Base-by-base conservation (phyloP, 1,139 yeast genomes). In the Lodderomyces margitis region DNA sequence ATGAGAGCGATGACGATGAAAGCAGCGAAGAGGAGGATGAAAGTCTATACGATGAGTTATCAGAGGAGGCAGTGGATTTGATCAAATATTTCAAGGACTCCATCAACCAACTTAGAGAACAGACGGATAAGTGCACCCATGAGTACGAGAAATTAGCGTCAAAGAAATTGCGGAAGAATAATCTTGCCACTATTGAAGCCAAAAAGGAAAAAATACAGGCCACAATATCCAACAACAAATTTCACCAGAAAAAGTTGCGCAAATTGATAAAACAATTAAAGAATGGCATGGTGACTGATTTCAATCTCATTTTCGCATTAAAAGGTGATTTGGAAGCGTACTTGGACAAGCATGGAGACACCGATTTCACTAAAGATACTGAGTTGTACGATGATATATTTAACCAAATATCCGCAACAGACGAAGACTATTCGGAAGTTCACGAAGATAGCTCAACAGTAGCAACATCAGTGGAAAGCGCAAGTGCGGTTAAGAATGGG, bases 381-480 rank as follows among this genome's bases (percentile, higher is more conserved):
- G 70, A 70, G 4, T 56, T 71, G 37, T 72, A 71, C 47, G 78
- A 72, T 44, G 77, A 72, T 42, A 61, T 72, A 21, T 58, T 67
- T 44, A 69, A 62, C 36, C 51, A 45, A 43, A 43, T 50, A 27
- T 41, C 43, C 8, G 46, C 45, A 10, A 49, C 36, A 8, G 54
- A 50, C 14, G 51, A 49, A 38, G 51, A 48, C 34, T 50, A 44
- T 42, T 44, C 50, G 9, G 53, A 49, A 37, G 27, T 47, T 12
- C 46, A 48, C 34, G 52, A 48, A 21, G 40, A 43, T 17, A 31
- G 28, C 11, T 31, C 36, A 10, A 30, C 40, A 24, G 41, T 21
- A 21, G 30, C 39, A 11, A 37, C 40, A n/a, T 24, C 23, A 3
- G 36, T 21, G 5, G 38, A 33, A n/a, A 34, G 34, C 23, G 27